Percentiles rank a stretch among this genome's conserved stretches.
phyloP scores from a whole-genome alignment of 2,329 filamentous ascomycete genomes.

The Polychaeton citri region DNA sequence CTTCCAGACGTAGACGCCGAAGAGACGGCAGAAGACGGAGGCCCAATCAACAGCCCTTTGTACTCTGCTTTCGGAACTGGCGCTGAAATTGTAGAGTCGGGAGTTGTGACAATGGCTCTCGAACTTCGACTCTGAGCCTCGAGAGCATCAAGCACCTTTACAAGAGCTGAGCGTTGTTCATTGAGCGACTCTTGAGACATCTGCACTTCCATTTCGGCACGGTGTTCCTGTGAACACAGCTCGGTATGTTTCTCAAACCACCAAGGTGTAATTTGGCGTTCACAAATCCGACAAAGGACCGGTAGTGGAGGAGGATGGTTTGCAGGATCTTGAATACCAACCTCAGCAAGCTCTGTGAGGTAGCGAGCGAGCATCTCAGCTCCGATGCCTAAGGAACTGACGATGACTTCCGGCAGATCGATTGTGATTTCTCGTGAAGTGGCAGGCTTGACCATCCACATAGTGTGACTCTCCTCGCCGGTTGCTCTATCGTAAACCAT shows the following conservation, averaged over 20 bases:
- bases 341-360: slow-evolving; percentile 77
- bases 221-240: slow-evolving; percentile 86
- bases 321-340: slow-evolving; percentile 58
- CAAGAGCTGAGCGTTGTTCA: slow-evolving; percentile 87
- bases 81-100: slow-evolving; percentile 4
- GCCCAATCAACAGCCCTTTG: slow-evolving; percentile 75
- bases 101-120: slow-evolving; percentile 36
- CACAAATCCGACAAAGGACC: slow-evolving; percentile 90
- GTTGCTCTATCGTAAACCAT: slow-evolving; percentile 90
- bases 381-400: slow-evolving; percentile 85
- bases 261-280: slow-evolving; percentile 93
- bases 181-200: slow-evolving; percentile 83
- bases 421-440: slow-evolving; percentile 88
- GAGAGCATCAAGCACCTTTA: slow-evolving; percentile 84
- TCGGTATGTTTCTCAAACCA: slow-evolving; percentile 99
- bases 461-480: slow-evolving; percentile 83
- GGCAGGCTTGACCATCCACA: slow-evolving; percentile 99
- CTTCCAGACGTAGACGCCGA: slow-evolving; percentile 59
- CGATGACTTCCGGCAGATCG: slow-evolving; percentile 75
- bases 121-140: slow-evolving; percentile 62
- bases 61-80: slow-evolving; percentile 51
- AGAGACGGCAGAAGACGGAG: slow-evolving; percentile 53
- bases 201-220: slow-evolving; percentile 95
- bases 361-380: slow-evolving; percentile 92
- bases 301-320: slow-evolving; percentile 69